Base-by-base conservation (phyloP, 78 protist genomes). In the Speleostelium caveatum region DNA sequence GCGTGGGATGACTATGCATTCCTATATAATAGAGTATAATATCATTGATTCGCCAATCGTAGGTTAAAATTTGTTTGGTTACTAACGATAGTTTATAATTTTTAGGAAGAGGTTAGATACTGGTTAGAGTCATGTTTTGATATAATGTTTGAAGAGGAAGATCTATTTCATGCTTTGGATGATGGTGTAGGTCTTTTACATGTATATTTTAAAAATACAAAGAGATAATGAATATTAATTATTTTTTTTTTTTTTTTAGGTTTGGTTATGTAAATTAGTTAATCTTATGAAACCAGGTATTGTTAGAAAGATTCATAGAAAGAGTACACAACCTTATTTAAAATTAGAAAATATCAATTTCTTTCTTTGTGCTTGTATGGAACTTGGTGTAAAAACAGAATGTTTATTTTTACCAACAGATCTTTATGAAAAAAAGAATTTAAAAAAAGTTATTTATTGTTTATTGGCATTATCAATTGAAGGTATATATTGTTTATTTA, bases 1-100 rank as follows among this genome's bases (percentile, higher is more conserved):
- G 91, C 91, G 39, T 83, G 91, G 91, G 91, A 83, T 33, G 91
- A 83, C 36, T 83, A 83, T 59, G 91, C 91, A 6, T 83, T 83
- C 51, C 17, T 83, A 36, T 83, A 21, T 36, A 83, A 83, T 60
- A 35, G 91, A 55, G 91, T n/a, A n/a, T n/a, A n/a, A n/a, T n/a
- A n/a, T n/a, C n/a, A n/a, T n/a, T n/a, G n/a, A n/a, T n/a, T n/a
- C n/a, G n/a, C n/a, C n/a, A n/a, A n/a, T n/a, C n/a, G n/a, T n/a
- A n/a, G n/a, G n/a, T n/a, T n/a, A n/a, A n/a, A n/a, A n/a, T n/a
- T n/a, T n/a, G n/a, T n/a, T n/a, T n/a, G n/a, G n/a, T n/a, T n/a
- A n/a, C n/a, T n/a, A n/a, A n/a, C n/a, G n/a, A n/a, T n/a, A n/a
- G n/a, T n/a, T n/a, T n/a, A n/a, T n/a, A n/a, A n/a, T n/a, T n/a